Base-by-base conservation (phyloP, 805 yeast genomes). In the Cyberlindnera subsufficiens region DNA sequence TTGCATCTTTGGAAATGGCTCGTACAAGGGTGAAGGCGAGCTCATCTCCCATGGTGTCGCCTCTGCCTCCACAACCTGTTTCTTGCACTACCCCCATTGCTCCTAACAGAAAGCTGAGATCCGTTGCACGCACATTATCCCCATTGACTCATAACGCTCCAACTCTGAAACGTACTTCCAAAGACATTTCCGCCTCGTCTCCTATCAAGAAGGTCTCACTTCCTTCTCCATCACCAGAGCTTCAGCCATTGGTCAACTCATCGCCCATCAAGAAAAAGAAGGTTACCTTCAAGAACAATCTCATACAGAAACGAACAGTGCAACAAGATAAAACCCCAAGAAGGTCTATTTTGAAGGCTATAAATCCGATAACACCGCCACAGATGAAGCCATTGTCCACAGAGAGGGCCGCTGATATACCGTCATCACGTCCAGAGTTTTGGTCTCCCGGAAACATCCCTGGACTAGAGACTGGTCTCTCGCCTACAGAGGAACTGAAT, bases 391-490 rank as follows among this genome's bases (percentile, higher is more conserved):
- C 41, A 14, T 34, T 46, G 19, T 27, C 11, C 27, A 22, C 36
- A 22, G 16, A 27, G 16, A 11, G n/a, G 17, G 4, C 17, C 10
- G 22, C 30, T 32, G 11, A 22, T 22, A 22, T 32, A 18, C 39
- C 15, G 20, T 44, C 47, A 9, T 18, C 42, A 4, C 37, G 30
- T 8, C 16, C 30, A 4, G 56, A 52, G 6, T 58, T 50, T 33
- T 58, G 62, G 62, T 31, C 51, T 11, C 52, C 53, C 3, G 62
- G 62, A 9, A 50, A 52, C 19, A 56, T 58, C 19, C 56, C 55
- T 5, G 38, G 43, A n/a, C 15, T 50, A 22, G 31, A 22, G 13
- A 40, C 39, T 6, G 33, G 14, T n/a, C 30, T 20, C 4, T 22
- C 40, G 4, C 7, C 22, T 1, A 40, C 41, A 2, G 46, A 43